Evolutionary conservation across 139 green algal species (phyloP).

Genomic region (Chlamydomonas eustigma): DNA sequence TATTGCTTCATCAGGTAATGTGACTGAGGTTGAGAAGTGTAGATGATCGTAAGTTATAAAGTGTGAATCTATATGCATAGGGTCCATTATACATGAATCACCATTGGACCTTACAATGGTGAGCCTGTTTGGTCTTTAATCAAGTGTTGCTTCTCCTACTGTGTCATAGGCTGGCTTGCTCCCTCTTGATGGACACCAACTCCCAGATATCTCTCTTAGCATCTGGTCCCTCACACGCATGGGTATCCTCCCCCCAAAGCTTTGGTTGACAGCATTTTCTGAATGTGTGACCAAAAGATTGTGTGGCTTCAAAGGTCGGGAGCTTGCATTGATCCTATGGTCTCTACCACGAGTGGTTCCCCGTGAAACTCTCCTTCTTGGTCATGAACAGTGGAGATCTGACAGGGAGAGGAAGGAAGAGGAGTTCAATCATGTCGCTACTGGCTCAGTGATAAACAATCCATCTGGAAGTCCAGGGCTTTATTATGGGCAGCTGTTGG

Average conservation of each 20-base stretch:
- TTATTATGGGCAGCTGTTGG: not conserved
- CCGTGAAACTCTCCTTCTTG: not conserved
- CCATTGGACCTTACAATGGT: not conserved
- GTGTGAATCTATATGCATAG: not conserved
- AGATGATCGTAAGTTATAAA: not conserved
- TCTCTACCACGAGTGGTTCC: not conserved
- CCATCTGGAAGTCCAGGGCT: too few species aligned
- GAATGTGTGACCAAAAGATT: not conserved
- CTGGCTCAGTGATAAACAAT: too few species aligned
- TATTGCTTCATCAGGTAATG: not conserved
- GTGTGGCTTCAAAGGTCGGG: not conserved
- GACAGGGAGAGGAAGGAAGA: too few species aligned
- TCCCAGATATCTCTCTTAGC: not conserved
- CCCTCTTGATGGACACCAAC: not conserved
- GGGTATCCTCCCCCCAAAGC: not conserved
- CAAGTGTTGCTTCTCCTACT: not conserved
- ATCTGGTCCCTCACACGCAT: not conserved
- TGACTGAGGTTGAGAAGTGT: too few species aligned
- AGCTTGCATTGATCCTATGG: not conserved
- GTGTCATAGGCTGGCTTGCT: not conserved
- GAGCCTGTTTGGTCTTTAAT: not conserved
- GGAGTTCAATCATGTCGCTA: too few species aligned
- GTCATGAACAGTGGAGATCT: not conserved
- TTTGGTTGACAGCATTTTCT: not conserved
- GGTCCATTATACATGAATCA: not conserved